Conservation (phyloP, 2,329 filamentous ascomycete species). For the Lachnellula occidentalis region DNA sequence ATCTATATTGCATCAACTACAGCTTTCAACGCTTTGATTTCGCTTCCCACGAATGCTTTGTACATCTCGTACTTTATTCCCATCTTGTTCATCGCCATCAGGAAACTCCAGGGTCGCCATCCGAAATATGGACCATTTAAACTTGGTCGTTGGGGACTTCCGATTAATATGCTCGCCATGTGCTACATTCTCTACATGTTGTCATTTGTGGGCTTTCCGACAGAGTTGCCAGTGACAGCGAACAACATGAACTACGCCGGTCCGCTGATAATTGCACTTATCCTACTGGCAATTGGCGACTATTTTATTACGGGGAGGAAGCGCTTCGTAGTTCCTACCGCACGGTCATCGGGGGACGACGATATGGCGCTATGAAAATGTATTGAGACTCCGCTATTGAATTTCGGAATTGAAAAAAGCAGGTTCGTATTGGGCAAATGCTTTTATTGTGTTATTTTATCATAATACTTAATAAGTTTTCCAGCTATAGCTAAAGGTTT, state of each 20-base stretch:
- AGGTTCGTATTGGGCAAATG: too few relatives aligned
- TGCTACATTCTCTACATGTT: constrained; percentile 12
- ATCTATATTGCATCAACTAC: constrained; percentile 46
- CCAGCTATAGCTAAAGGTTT: too few relatives aligned
- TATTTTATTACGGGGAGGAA: constrained; percentile 1
- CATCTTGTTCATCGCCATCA: constrained; percentile 6
- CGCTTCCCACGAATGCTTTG: constrained; percentile 20
- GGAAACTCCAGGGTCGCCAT: constrained; percentile 6
- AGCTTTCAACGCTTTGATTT: constrained; percentile 47
- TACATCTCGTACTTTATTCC: constrained; percentile 11
- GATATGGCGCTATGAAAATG: neutral
- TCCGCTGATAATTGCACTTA: constrained; percentile 5
- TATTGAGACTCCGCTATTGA: neutral
- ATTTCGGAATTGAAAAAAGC: neutral
- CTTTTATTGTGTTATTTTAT: too few relatives aligned
- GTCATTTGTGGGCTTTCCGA: constrained; percentile 11
- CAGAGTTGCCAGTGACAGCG: constrained; percentile 7
- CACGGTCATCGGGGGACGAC: neutral
- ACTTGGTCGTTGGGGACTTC: constrained; percentile 6
- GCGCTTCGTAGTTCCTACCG: neutral
- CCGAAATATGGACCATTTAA: constrained; percentile 10
- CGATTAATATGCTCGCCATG: constrained; percentile 6
- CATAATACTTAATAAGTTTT: too few relatives aligned
- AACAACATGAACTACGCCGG: constrained; percentile 14
- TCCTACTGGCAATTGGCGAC: constrained; percentile 2